Conservation (phyloP, 2,329 filamentous ascomycete genomes). For the Fusarium chuoi region DNA sequence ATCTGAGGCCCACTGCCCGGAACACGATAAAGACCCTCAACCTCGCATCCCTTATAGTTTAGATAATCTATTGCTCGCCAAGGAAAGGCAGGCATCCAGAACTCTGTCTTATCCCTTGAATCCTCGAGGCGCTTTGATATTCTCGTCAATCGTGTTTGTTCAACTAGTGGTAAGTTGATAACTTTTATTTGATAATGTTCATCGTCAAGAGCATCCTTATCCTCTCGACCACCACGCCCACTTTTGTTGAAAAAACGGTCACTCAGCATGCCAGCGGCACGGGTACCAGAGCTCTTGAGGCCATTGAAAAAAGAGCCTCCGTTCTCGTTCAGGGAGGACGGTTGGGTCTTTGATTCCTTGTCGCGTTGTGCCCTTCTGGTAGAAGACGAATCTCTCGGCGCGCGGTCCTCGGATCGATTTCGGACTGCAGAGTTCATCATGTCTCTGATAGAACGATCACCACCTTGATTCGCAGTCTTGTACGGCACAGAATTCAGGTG, state of each 20-base stretch:
- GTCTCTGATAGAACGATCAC: constrained; percentile 74
- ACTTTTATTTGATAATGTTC: constrained; percentile 87
- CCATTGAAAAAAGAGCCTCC: constrained; percentile 53
- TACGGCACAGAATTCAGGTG: constrained; percentile 51
- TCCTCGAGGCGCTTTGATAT: constrained; percentile 90
- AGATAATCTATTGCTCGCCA: constrained; percentile 97
- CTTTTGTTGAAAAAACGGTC: constrained; percentile 86
- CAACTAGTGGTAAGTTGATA: constrained; percentile 85
- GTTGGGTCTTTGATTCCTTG: constrained; percentile 61
- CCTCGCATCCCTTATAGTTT: constrained; percentile 93
- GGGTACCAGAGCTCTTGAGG: constrained; percentile 41
- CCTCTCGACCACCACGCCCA: constrained; percentile 74
- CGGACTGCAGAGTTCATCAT: constrained; percentile 73
- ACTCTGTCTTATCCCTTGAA: constrained; percentile 94
- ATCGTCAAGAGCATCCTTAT: constrained; percentile 76
- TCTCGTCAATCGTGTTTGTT: constrained; percentile 89
- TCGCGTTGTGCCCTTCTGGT: constrained; percentile 58
- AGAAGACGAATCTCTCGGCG: constrained; percentile 55
- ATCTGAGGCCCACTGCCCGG: constrained; percentile 91
- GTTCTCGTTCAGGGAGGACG: constrained; percentile 68
- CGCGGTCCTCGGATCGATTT: constrained; percentile 79
- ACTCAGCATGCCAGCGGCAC: constrained; percentile 76
- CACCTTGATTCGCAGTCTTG: constrained; percentile 71
- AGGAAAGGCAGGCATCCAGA: constrained; percentile 97
- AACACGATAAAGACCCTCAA: constrained; percentile 92